Conservation (phyloP, 2,329 filamentous ascomycete genomes). For the Hansfordia pulvinata region DNA sequence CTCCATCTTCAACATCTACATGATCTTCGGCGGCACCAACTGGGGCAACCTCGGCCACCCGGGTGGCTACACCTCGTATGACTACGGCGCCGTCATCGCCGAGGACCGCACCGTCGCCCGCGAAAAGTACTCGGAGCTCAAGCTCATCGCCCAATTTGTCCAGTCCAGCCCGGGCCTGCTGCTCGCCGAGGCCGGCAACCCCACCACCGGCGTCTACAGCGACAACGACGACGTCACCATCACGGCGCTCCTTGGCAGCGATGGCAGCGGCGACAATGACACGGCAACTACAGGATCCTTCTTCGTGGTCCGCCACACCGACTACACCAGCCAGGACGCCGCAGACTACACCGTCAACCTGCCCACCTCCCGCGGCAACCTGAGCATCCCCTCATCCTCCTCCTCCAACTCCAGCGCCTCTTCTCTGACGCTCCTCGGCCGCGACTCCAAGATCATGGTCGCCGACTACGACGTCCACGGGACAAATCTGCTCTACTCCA, state of each 20-base stretch:
- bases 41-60: slow-evolving; percentile 69
- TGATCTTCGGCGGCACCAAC: slow-evolving; percentile 71
- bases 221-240: slow-evolving; percentile 33
- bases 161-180: slow-evolving; percentile 60
- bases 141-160: slow-evolving; percentile 62
- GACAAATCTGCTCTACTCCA: slow-evolving; percentile 50
- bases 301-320: no score
- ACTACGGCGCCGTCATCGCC: slow-evolving; percentile 44
- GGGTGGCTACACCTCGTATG: slow-evolving; percentile 46
- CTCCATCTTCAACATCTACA: slow-evolving; percentile 60
- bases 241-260: slow-evolving; percentile 8
- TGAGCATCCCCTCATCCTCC: slow-evolving; percentile 11
- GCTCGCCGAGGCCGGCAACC: slow-evolving; percentile 37
- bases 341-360: slow-evolving; percentile 12
- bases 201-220: slow-evolving; percentile 36
- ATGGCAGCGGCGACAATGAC: slow-evolving; percentile 10
- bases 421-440: no score
- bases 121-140: slow-evolving; percentile 71
- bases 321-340: slow-evolving; percentile 8
- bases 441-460: slow-evolving; percentile 56
- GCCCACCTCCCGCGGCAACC: slow-evolving; percentile 10
- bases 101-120: slow-evolving; percentile 56
- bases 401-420: no score
- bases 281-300: slow-evolving; percentile 1
- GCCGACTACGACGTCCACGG: slow-evolving; percentile 51